Base-by-base conservation (phyloP, 176 grass and related monocot species). In the Bothriochloa decipiens region DNA sequence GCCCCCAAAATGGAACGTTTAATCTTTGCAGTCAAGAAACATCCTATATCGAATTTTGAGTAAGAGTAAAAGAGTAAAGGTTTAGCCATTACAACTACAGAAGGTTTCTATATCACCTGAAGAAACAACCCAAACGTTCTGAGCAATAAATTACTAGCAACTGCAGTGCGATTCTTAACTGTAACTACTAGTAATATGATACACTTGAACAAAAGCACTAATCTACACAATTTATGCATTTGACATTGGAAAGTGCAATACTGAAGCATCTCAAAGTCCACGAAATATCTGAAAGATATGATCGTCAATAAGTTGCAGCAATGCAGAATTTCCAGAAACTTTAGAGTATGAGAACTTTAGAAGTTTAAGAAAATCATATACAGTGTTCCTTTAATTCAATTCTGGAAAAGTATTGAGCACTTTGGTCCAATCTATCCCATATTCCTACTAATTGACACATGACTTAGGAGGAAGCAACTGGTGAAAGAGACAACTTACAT, bases 401-500 rank as follows among this genome's bases (percentile, higher is more conserved):
- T 33, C 4, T 3, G 5, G 16, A 87, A 50, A 39, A 28, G 8
- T 2, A 25, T 7, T 58, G 37, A 58, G 17, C 10, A 4, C 3
- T 82, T 58, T 58, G 13, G 26, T 20, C 11, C 37, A 11, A 16
- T 82, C 11, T 73, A 62, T 47, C 22, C 33, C 32, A 61, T 8
- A 78, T 66, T 50, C 63, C 22, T 43, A 86, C 43, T 2, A 3
- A 83, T 63, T 74, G 72, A 28, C 2, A 68, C 22, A 36, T 46
- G 39, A 84, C 25, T 50, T 79, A 57, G 53, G 62, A 89, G 23
- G 29, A 89, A 75, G 63, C 47, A 73, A 58, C 71, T 42, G 40
- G 39, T 62, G 47, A 47, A 67, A 42, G 53, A 16, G 79, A 69
- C 4, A 61, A 29, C 87, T 87, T 96, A 99, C 96, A 94, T 90